A percentile compares a stretch with the other conserved stretches of the same genome.
phyloP scores from a whole-genome alignment of 768 basidiomycete species.

The Trametes gibbosa region DNA sequence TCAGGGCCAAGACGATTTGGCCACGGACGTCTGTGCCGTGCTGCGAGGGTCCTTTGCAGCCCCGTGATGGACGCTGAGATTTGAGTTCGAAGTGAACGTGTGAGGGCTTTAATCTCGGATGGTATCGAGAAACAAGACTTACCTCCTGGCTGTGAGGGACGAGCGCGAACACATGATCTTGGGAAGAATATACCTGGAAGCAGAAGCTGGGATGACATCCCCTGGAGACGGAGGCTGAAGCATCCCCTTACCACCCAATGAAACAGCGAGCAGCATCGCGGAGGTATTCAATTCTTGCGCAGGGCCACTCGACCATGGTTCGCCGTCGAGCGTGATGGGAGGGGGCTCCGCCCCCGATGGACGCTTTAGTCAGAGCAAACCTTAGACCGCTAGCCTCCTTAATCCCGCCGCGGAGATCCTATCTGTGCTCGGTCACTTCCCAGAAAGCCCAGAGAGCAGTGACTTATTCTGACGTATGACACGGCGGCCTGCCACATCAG shows the following conservation, averaged over 20 bases:
- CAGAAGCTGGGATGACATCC: not conserved
- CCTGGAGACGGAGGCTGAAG: not conserved
- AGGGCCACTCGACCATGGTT: not conserved
- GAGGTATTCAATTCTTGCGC: conserved; percentile 3
- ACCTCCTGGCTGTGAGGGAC: not conserved
- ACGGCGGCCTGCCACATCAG: not conserved
- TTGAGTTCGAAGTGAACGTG: not conserved
- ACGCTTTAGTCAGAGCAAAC: conserved; percentile 7
- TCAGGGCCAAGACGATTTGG: not conserved
- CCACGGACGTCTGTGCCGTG: too few relatives aligned
- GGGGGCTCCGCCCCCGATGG: conserved; percentile 11
- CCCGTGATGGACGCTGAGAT: not conserved
- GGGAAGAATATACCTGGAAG: not conserved
- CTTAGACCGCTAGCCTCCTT: conserved; percentile 2
- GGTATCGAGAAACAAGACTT: not conserved
- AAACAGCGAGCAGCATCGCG: conserved; percentile 1
- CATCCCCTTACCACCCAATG: conserved; percentile 1
- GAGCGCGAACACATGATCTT: not conserved
- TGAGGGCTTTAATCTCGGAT: not conserved
- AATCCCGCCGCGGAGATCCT: conserved; percentile 15
- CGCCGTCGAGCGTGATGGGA: conserved; percentile 2
- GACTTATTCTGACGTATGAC: too few relatives aligned
- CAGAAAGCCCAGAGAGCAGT: not conserved
- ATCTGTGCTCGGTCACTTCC: not conserved
- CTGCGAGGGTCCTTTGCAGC: not conserved